These are phyloP conservation scores for Fusarium acutatum DNA, from an alignment of 2,329 filamentous ascomycete genomes.

Conservation along the genomic window DNA sequence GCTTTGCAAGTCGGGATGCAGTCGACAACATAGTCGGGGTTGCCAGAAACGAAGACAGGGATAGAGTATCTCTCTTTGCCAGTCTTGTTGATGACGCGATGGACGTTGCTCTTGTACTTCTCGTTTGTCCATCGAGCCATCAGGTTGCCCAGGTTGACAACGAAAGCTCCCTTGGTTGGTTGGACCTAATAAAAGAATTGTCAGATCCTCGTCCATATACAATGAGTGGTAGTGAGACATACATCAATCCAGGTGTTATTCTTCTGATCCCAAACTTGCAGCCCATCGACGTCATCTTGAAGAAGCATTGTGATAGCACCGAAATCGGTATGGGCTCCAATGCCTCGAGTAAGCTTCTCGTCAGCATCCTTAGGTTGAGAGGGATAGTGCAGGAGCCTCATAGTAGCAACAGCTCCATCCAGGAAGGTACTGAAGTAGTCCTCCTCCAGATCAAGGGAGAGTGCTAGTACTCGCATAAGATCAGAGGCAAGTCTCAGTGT, in stretches of 20 bases:
- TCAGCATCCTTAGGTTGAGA: slow-evolving; percentile 49
- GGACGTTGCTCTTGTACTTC: slow-evolving; percentile 61
- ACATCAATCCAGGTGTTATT: slow-evolving; percentile 55
- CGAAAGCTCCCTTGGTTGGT: slow-evolving; percentile 48
- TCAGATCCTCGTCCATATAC: neutral
- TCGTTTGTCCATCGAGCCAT: slow-evolving; percentile 60
- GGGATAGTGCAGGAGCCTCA: slow-evolving; percentile 57
- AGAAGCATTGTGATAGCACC: slow-evolving; percentile 65
- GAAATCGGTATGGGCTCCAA: slow-evolving; percentile 64
- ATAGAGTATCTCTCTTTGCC: slow-evolving; percentile 62
- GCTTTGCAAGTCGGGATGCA: neutral
- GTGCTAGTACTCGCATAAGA: slow-evolving; percentile 53
- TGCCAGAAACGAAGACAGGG: slow-evolving; percentile 66
- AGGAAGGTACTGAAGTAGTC: neutral
- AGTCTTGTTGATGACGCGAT: slow-evolving; percentile 64
- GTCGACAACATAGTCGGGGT: slow-evolving; percentile 35
- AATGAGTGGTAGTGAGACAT: neutral
- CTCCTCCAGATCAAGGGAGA: slow-evolving; percentile 10
- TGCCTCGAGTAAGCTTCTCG: slow-evolving; percentile 47
- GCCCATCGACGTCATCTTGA: slow-evolving; percentile 59
- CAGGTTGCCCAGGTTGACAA: slow-evolving; percentile 62
- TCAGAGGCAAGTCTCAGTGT: slow-evolving; percentile 51
- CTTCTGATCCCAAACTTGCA: slow-evolving; percentile 59
- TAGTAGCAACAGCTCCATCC: neutral
- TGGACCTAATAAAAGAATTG: neutral